Conservation (phyloP, 2,329 filamentous ascomycete species). For the Colletotrichum paranaense region DNA sequence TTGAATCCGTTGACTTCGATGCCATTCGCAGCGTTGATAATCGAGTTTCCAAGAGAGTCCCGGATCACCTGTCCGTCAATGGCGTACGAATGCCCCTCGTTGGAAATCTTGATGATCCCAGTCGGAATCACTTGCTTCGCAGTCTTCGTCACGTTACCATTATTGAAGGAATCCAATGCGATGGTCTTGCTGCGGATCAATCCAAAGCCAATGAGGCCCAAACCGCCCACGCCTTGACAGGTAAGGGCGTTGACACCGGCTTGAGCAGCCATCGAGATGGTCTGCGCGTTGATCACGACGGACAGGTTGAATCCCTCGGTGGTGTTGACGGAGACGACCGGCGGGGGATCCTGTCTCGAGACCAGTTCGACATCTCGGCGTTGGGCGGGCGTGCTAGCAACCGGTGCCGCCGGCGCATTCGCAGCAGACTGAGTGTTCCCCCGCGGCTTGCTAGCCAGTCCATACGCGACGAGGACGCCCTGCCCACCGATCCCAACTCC, state of each 20-base stretch:
- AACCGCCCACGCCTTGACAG: slow-evolving; percentile 47
- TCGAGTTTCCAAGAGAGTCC: slow-evolving; percentile 35
- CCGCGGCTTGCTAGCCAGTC: slow-evolving; percentile 41
- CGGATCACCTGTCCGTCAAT: slow-evolving; percentile 40
- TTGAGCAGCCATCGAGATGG: slow-evolving; percentile 44
- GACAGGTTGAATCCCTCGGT: slow-evolving; percentile 41
- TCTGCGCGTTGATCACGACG: slow-evolving; percentile 42
- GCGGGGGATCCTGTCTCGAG: slow-evolving; percentile 23
- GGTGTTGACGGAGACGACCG: slow-evolving; percentile 29
- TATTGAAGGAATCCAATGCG: slow-evolving; percentile 15
- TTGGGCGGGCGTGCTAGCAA: not conserved
- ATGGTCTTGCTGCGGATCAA: slow-evolving; percentile 41
- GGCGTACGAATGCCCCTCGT: slow-evolving; percentile 41
- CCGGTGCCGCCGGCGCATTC: not conserved
- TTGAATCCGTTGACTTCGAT: slow-evolving; percentile 37
- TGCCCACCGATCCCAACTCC: slow-evolving; percentile 48
- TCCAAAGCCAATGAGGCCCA: slow-evolving; percentile 42
- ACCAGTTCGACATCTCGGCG: slow-evolving; percentile 13
- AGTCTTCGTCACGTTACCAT: slow-evolving; percentile 23
- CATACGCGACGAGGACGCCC: slow-evolving; percentile 44
- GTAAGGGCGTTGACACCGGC: slow-evolving; percentile 43
- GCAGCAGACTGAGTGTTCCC: not conserved
- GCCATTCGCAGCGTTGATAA: slow-evolving; percentile 37
- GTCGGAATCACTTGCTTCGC: slow-evolving; percentile 41
- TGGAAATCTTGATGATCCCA: slow-evolving; percentile 41